These are phyloP conservation scores for Guillardia theta DNA, from an alignment of 78 protist species.

Conservation along the genomic window DNA sequence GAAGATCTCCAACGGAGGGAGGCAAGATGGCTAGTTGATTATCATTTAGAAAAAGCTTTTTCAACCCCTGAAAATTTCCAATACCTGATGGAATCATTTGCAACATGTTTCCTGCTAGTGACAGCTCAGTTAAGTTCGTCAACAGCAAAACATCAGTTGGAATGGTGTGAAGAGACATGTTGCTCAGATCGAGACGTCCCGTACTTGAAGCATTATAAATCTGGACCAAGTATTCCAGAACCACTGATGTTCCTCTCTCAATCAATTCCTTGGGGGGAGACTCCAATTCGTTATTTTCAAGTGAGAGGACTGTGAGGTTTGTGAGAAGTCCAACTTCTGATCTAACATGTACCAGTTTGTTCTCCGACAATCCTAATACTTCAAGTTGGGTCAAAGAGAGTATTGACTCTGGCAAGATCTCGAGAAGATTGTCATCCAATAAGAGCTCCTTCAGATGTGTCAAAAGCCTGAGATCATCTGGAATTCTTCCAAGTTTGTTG, in stretches of 20 bases:
- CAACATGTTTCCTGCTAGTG: not conserved
- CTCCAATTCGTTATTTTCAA: conserved; percentile 41
- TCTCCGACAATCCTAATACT: not conserved
- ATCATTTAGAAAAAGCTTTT: not conserved
- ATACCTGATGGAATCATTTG: not conserved
- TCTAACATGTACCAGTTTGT: not conserved
- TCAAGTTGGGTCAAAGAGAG: not conserved
- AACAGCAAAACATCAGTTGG: not conserved
- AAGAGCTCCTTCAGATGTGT: not conserved
- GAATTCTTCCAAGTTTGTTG: not conserved
- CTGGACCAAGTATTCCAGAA: not conserved
- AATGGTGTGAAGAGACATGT: not conserved
- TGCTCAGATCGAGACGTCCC: not conserved
- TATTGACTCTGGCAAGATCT: not conserved
- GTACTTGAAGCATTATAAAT: not conserved
- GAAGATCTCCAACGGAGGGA: not conserved
- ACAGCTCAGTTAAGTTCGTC: conserved; percentile 12
- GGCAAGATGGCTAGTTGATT: not conserved
- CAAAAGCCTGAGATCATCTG: not conserved
- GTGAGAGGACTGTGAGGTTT: conserved; percentile 3
- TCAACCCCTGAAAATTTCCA: not conserved
- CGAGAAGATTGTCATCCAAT: not conserved
- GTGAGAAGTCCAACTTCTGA: conserved; percentile 10
- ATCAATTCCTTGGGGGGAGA: conserved; percentile 33
- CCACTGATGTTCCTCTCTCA: not conserved